phyloP scores from a whole-genome alignment of 2,329 filamentous ascomycete species.

The Colletotrichum somersetense region DNA sequence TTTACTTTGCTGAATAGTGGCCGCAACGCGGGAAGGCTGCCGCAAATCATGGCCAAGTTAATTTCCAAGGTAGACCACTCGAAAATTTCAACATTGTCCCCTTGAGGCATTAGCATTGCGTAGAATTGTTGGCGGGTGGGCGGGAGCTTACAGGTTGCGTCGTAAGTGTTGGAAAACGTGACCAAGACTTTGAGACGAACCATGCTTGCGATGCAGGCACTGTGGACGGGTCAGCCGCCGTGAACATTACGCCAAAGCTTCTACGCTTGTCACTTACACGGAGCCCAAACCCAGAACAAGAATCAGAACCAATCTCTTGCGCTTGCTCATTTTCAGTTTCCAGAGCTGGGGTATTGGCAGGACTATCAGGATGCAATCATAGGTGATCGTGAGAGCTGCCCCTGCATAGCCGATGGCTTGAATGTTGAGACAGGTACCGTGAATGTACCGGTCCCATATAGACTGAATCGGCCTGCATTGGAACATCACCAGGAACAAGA shows the following conservation, averaged over 20 bases:
- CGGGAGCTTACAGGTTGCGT: conserved; percentile 30
- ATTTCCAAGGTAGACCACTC: conserved; percentile 51
- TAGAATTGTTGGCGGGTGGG: no score
- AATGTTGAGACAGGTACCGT: conserved; percentile 30
- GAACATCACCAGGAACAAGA: conserved; percentile 42
- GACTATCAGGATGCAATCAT: conserved; percentile 38
- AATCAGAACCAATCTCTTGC: conserved; percentile 34
- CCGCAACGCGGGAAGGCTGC: conserved; percentile 56
- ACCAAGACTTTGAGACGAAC: conserved; percentile 42
- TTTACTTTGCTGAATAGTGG: conserved; percentile 47
- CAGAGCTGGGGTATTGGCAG: conserved; percentile 39
- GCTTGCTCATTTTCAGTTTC: conserved; percentile 25
- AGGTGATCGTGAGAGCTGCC: conserved; percentile 34
- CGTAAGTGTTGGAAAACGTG: conserved; percentile 30
- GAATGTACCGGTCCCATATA: conserved; percentile 38
- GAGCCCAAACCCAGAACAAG: conserved; percentile 40
- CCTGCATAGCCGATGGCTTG: conserved; percentile 31
- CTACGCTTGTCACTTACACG: conserved; percentile 28
- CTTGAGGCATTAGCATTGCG: conserved; percentile 20
- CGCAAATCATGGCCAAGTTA: conserved; percentile 55
- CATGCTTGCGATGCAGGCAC: conserved; percentile 42
- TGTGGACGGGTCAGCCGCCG: conserved; percentile 11
- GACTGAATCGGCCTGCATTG: conserved; percentile 43
- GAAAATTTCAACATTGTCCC: conserved; percentile 48
- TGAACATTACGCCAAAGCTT: no score